Percentiles rank a stretch among this genome's conserved stretches.
Conservation (phyloP, 371 early-diverging fungal genomes). For the Zopfochytrium polystomum region DNA sequence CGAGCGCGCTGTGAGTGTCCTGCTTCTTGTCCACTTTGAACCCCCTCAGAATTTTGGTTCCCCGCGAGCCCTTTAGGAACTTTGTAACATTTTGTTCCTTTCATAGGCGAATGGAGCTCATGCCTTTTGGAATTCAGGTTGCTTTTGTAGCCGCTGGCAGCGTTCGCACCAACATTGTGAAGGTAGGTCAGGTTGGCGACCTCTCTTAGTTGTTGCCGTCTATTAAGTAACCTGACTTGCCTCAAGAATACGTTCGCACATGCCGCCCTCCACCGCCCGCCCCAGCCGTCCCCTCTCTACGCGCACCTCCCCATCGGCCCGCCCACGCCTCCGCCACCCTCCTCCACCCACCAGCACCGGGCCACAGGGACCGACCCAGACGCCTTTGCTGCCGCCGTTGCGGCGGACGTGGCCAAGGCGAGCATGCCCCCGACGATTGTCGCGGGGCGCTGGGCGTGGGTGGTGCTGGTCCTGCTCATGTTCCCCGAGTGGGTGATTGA, state of each 20-base stretch:
- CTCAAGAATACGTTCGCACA: too few relatives aligned
- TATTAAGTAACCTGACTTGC: too few relatives aligned
- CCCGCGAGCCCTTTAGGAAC: too few relatives aligned
- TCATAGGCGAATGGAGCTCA: slow-evolving; percentile 24
- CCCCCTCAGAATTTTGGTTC: too few relatives aligned
- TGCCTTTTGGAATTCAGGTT: slow-evolving; percentile 22
- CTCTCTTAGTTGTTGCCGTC: too few relatives aligned
- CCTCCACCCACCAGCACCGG: too few relatives aligned
- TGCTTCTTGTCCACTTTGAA: background rate
- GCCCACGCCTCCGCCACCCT: too few relatives aligned
- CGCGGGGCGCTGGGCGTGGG: slow-evolving; percentile 27
- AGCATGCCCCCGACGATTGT: slow-evolving; percentile 6
- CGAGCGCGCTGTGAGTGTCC: slow-evolving; percentile 14
- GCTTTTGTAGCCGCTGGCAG: slow-evolving; percentile 20
- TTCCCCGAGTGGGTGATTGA: slow-evolving; percentile 25
- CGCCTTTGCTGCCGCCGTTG: slow-evolving; percentile 12
- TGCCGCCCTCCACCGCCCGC: too few relatives aligned
- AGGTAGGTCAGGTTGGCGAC: too few relatives aligned
- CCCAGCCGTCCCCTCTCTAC: too few relatives aligned
- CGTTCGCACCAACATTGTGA: slow-evolving; percentile 20
- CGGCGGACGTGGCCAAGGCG: slow-evolving; percentile 2
- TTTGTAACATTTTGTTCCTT: background rate
- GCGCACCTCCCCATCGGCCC: too few relatives aligned
- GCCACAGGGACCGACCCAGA: too few relatives aligned
- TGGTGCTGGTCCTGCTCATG: slow-evolving; percentile 18